Evolutionary conservation across 371 early-diverging fungal species (phyloP).

Genomic region (Mortierella sp.): DNA sequence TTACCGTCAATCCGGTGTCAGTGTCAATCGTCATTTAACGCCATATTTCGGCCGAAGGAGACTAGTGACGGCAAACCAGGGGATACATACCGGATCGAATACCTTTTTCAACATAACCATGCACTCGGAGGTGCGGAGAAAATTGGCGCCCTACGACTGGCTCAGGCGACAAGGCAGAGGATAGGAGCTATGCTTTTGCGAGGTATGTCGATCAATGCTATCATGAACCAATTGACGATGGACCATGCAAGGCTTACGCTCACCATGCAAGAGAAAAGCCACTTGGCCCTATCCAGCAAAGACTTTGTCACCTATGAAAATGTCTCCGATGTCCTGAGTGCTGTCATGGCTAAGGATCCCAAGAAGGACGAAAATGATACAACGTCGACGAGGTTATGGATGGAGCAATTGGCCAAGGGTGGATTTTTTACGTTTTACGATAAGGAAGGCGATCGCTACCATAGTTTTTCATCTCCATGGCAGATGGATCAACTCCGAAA

Average conservation of each 20-base stretch:
- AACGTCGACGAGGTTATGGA: slow-evolving; percentile 3
- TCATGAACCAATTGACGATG: slow-evolving; percentile 8
- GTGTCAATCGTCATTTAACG: slow-evolving; percentile 14
- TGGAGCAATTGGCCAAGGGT: background rate
- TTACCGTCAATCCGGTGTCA: background rate
- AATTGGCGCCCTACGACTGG: slow-evolving; percentile 4
- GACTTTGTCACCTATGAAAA: slow-evolving; percentile 13
- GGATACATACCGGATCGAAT: slow-evolving; percentile 15
- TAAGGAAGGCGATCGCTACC: background rate
- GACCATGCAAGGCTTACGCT: slow-evolving; percentile 1
- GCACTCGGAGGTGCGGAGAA: background rate
- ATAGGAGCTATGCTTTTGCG: slow-evolving; percentile 1
- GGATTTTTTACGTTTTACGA: slow-evolving; percentile 2
- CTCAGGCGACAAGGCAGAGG: background rate
- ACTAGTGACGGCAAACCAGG: slow-evolving; percentile 2
- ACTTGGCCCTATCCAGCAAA: background rate
- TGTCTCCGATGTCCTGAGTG: slow-evolving; percentile 11
- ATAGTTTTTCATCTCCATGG: slow-evolving; percentile 7
- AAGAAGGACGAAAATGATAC: background rate
- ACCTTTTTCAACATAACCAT: slow-evolving; percentile 11
- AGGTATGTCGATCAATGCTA: slow-evolving; percentile 2
- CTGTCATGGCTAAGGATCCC: background rate
- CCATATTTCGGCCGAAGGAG: slow-evolving; percentile 1
- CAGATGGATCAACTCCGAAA: slow-evolving; percentile 7
- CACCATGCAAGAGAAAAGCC: background rate